These are phyloP conservation scores for Eucalyptus sp. DNA, from an alignment of 345 rosid species.

Conservation along the genomic window DNA sequence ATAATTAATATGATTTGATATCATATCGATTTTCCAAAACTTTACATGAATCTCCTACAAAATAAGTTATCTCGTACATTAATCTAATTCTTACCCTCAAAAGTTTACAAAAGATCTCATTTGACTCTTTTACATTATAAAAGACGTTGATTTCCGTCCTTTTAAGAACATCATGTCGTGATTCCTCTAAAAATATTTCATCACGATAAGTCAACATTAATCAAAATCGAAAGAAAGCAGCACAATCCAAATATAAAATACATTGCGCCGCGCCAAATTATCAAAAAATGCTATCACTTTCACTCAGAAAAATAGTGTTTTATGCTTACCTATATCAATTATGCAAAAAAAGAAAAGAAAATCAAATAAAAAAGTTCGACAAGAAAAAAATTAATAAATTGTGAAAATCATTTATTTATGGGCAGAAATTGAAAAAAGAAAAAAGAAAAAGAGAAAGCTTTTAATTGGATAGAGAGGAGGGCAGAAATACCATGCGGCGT, in stretches of 20 bases:
- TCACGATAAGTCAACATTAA: background rate
- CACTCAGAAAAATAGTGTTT: too few species aligned
- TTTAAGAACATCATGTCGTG: background rate
- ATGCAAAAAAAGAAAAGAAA: background rate
- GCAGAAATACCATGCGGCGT: background rate
- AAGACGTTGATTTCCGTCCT: background rate
- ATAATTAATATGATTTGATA: background rate
- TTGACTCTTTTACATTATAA: background rate
- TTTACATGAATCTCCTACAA: background rate
- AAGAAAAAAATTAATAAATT: background rate
- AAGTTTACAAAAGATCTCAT: background rate
- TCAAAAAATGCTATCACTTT: background rate
- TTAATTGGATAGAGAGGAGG: background rate
- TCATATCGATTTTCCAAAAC: background rate
- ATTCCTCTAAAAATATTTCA: background rate
- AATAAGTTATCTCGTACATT: background rate
- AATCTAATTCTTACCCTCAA: too few species aligned
- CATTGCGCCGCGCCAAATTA: accelerated
- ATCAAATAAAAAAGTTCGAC: background rate
- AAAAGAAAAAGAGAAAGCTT: background rate
- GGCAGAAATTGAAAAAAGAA: background rate
- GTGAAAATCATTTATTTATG: background rate
- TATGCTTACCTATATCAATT: background rate
- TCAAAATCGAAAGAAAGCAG: too few species aligned
- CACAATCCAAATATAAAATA: too few species aligned